Evolutionary conservation across 129 eudicot genomes (phyloP).

Genomic region (Arctium lappa): DNA sequence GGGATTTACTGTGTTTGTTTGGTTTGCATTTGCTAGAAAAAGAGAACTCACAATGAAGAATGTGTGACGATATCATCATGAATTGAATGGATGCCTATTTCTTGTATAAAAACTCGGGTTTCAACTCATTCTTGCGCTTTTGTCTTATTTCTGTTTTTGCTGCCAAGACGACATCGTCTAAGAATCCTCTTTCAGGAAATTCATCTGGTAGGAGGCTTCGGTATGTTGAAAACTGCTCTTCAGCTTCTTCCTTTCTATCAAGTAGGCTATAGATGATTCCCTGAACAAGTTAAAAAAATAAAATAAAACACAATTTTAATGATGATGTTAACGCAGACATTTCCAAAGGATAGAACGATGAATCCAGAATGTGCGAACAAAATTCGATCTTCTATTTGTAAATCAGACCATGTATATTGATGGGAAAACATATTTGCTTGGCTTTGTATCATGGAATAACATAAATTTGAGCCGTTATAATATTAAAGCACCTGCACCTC

Average conservation of each 20-base stretch:
- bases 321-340: too few species aligned
- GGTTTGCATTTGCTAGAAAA: neutral
- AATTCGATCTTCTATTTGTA: neutral
- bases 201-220: slow-evolving; percentile 87
- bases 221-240: slow-evolving; percentile 64
- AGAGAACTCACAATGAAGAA: slow-evolving; percentile 13
- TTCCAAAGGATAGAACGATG: neutral
- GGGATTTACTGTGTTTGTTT: neutral
- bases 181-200: slow-evolving; percentile 82
- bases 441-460: too few species aligned
- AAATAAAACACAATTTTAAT: neutral
- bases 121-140: slow-evolving; percentile 47
- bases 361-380: neutral
- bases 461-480: too few species aligned
- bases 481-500: too few species aligned
- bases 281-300: slow-evolving; percentile 29
- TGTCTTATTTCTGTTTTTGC: slow-evolving; percentile 75
- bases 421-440: neutral
- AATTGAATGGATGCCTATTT: slow-evolving; percentile 18
- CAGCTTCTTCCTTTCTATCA: slow-evolving; percentile 74
- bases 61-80: neutral
- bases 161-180: slow-evolving; percentile 85
- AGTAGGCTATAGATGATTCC: slow-evolving; percentile 85
- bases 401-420: neutral
- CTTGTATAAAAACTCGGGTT: slow-evolving; percentile 40